These are phyloP conservation scores for Lepidium didymum DNA, from an alignment of 345 rosid genomes.

Conservation along the genomic window DNA sequence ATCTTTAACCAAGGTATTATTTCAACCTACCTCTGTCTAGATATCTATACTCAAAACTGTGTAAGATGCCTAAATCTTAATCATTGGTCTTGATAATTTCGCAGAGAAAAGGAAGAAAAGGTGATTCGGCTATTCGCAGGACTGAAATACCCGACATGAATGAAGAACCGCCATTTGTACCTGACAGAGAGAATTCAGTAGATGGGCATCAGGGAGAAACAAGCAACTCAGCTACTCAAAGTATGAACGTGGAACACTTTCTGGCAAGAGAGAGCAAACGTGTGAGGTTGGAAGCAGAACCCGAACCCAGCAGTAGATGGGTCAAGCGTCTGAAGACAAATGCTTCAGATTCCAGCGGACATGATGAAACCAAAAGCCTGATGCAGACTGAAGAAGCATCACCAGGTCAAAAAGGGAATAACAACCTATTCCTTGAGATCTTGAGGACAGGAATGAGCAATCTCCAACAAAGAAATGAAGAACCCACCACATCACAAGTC, in stretches of 20 bases:
- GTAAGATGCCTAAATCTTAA: neutral
- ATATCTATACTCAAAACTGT: neutral
- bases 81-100: neutral
- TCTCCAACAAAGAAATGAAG: constrained; percentile 28
- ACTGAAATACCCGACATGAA: constrained; percentile 45
- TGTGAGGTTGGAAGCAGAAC: constrained; percentile 29
- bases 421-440: constrained; percentile 27
- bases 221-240: constrained; percentile 66
- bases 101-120: constrained; percentile 24
- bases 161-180: constrained; percentile 36
- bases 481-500: constrained; percentile 12
- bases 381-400: constrained; percentile 36
- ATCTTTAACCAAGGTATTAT: constrained; percentile 46
- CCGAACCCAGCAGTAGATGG: constrained; percentile 60
- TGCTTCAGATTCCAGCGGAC: constrained; percentile 28
- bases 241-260: constrained; percentile 54
- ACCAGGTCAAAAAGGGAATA: constrained; percentile 33
- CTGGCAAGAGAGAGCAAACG: constrained; percentile 38
- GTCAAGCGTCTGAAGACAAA: constrained; percentile 67
- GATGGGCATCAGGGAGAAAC: constrained; percentile 37
- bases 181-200: constrained; percentile 23
- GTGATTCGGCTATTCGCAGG: constrained; percentile 14
- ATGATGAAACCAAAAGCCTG: constrained; percentile 38
- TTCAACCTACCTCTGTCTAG: neutral
- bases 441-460: constrained; percentile 27